Evolutionary conservation across 2,329 filamentous ascomycete species (phyloP).

Genomic region (Xylariaceae sp.): DNA sequence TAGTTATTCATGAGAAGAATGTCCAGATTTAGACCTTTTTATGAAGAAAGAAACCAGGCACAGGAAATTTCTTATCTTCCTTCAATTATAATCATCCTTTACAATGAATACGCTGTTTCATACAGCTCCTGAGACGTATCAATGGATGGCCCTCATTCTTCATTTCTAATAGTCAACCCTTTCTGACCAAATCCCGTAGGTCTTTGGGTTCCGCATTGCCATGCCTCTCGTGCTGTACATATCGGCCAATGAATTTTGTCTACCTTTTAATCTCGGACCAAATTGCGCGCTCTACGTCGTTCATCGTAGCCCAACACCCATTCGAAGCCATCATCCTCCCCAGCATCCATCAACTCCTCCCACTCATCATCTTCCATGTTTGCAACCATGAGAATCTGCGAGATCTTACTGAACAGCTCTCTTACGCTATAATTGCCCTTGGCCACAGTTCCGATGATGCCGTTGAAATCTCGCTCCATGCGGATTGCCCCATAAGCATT

Average conservation of each 20-base stretch:
- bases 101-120: too few relatives aligned
- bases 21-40: too few relatives aligned
- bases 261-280: constrained; percentile 40
- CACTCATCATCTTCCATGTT: constrained; percentile 82
- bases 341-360: constrained; percentile 55
- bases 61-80: too few relatives aligned
- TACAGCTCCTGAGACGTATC: too few relatives aligned
- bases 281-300: constrained; percentile 57
- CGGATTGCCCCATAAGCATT: constrained; percentile 71
- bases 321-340: constrained; percentile 53
- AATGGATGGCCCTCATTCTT: too few relatives aligned
- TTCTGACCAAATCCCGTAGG: too few relatives aligned
- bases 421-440: constrained; percentile 63
- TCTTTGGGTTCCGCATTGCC: too few relatives aligned
- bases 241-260: constrained; percentile 1
- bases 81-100: too few relatives aligned
- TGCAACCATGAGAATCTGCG: constrained; percentile 68
- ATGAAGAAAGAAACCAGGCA: too few relatives aligned
- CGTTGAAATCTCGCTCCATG: constrained; percentile 68
- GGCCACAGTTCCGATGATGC: constrained; percentile 58
- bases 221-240: constrained; percentile 6
- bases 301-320: constrained; percentile 62
- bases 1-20: too few relatives aligned
- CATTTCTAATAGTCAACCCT: too few relatives aligned
- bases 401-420: constrained; percentile 62